A percentile compares a stretch with the other conserved stretches of the same genome.
Evolutionary conservation across 2,329 filamentous ascomycete species (phyloP).

Genomic region (Cryphonectria radicalis): DNA sequence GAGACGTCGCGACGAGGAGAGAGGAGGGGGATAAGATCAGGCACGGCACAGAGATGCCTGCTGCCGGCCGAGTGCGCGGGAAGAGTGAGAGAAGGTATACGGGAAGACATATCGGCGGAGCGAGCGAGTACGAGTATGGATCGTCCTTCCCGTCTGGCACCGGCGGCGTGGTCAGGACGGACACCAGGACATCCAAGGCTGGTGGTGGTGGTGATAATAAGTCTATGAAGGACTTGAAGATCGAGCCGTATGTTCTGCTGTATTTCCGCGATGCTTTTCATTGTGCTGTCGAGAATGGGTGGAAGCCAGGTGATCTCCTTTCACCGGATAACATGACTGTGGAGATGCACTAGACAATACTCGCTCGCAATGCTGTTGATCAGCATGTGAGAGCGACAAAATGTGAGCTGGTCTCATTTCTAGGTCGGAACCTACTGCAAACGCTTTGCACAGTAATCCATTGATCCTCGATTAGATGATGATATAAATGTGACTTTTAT

Average conservation of each 20-base stretch:
- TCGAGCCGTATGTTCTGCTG: background rate
- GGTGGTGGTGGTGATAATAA: background rate
- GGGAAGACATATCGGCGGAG: background rate
- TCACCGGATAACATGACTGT: background rate
- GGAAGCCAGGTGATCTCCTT: conserved; percentile 8
- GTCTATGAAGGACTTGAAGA: background rate
- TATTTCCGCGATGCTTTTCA: conserved; percentile 18
- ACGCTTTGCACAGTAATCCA: background rate
- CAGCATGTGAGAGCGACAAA: background rate
- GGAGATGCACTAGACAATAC: background rate
- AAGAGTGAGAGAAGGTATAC: conserved; percentile 6
- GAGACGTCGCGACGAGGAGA: background rate
- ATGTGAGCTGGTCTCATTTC: background rate
- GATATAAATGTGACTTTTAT: background rate
- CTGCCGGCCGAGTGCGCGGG: background rate
- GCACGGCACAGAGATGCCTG: background rate
- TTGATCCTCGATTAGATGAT: background rate
- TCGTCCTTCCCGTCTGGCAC: background rate
- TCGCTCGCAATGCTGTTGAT: background rate
- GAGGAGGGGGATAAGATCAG: background rate
- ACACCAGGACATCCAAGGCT: background rate
- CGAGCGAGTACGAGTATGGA: background rate
- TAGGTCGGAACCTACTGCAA: background rate
- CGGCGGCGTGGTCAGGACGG: background rate
- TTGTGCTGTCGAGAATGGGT: conserved; percentile 4